Conservation (phyloP, 352 stramenopile genomes). For the Globisporangium ultimum region DNA sequence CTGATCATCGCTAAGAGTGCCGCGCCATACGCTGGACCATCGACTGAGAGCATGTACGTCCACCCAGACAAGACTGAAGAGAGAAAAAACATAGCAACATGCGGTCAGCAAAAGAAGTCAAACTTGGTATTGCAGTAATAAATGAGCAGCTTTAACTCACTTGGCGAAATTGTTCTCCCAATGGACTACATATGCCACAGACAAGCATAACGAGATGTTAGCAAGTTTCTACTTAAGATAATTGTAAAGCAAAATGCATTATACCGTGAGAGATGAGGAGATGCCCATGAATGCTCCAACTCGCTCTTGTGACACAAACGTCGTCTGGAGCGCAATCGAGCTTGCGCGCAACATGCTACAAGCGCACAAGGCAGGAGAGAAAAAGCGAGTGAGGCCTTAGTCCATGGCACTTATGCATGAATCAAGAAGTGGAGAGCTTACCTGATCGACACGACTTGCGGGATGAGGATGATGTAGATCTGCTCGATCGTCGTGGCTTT, state of each 20-base stretch:
- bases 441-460: slow-evolving; percentile 71
- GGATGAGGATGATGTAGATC: slow-evolving; percentile 57
- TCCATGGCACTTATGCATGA: not conserved
- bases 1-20: slow-evolving; percentile 58
- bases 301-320: slow-evolving; percentile 62
- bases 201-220: not conserved
- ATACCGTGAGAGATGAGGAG: slow-evolving; percentile 73
- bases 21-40: slow-evolving; percentile 65
- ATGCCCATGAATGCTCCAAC: slow-evolving; percentile 79
- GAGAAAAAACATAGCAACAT: not conserved
- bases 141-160: slow-evolving; percentile 21
- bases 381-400: not conserved
- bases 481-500: slow-evolving; percentile 37
- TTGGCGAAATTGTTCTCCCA: slow-evolving; percentile 69
- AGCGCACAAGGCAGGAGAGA: slow-evolving; percentile 11
- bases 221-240: not conserved
- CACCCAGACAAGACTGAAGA: slow-evolving; percentile 71
- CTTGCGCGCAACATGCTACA: slow-evolving; percentile 76
- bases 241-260: not conserved
- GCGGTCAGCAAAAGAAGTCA: not conserved
- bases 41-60: slow-evolving; percentile 68
- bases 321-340: slow-evolving; percentile 70
- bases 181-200: slow-evolving; percentile 39
- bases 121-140: no score
- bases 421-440: slow-evolving; percentile 6